Evolutionary conservation across 2,329 filamentous ascomycete genomes (phyloP).

Genomic region (Nemania sp.): DNA sequence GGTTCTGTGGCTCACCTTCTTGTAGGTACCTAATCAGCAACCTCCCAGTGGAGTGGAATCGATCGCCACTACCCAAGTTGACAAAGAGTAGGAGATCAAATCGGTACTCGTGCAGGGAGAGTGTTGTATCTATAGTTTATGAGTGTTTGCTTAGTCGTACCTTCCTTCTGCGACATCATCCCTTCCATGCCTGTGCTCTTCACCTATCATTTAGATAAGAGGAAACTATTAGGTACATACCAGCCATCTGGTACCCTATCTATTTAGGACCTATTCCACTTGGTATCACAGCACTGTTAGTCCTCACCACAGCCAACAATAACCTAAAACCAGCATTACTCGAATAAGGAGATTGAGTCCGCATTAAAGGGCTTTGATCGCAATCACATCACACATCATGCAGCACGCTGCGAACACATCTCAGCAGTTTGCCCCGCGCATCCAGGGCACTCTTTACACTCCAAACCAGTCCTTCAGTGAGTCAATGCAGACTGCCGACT

Average conservation of each 20-base stretch:
- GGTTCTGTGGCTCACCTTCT: background rate
- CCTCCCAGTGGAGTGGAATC: no score
- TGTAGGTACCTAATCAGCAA: background rate
- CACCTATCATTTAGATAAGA: no score
- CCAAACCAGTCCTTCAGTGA: constrained; percentile 51
- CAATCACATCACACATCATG: constrained; percentile 20
- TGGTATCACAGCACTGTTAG: constrained; percentile 13
- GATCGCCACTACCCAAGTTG: no score
- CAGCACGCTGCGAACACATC: constrained; percentile 39
- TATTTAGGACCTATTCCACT: background rate
- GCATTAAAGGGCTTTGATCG: background rate
- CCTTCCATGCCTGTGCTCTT: no score
- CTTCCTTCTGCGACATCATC: background rate
- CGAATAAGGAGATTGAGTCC: background rate
- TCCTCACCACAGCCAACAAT: background rate
- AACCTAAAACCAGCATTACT: constrained; percentile 3
- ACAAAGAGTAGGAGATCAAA: no score
- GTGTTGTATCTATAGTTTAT: background rate
- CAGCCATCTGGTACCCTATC: no score
- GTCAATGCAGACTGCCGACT: constrained; percentile 41
- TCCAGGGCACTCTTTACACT: constrained; percentile 46
- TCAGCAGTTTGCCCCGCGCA: constrained; percentile 39
- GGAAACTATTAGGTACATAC: no score
- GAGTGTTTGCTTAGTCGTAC: background rate
- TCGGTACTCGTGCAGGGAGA: no score